A percentile compares a stretch with the other conserved stretches of the same genome.
These are phyloP conservation scores for Lecanicillium sp. DNA, from an alignment of 2,329 filamentous ascomycete species.

Conservation along the genomic window DNA sequence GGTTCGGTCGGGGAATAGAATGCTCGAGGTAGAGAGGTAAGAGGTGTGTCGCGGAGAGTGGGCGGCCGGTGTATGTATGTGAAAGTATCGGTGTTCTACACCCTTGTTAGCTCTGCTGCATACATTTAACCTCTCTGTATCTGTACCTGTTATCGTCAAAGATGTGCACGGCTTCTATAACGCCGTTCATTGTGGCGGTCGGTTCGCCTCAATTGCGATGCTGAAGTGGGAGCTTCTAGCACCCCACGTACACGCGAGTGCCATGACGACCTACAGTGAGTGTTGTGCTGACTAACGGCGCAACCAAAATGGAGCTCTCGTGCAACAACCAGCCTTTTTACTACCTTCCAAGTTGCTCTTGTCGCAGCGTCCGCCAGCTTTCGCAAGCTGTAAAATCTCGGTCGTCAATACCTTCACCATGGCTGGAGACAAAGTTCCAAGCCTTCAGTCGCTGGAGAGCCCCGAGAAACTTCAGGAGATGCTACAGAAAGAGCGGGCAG, in stretches of 20 bases:
- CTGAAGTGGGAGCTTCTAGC: not conserved
- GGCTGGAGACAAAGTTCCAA: constrained; percentile 34
- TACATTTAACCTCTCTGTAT: constrained; percentile 5
- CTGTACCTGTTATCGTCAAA: constrained; percentile 89
- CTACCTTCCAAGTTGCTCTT: not conserved
- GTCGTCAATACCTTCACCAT: not conserved
- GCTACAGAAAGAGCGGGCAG: constrained; percentile 45
- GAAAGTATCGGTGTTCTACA: constrained; percentile 73
- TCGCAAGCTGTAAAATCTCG: not conserved
- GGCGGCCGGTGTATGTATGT: constrained; percentile 78
- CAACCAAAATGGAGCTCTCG: too few species aligned
- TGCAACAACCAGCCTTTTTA: too few species aligned
- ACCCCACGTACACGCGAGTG: constrained; percentile 2
- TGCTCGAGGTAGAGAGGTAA: constrained; percentile 83
- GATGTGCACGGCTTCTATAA: constrained; percentile 92
- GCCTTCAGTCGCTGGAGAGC: constrained; percentile 45
- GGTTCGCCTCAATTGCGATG: constrained; percentile 5
- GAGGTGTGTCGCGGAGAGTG: constrained; percentile 65
- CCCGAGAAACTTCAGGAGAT: constrained; percentile 54
- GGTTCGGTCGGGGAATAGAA: constrained; percentile 68
- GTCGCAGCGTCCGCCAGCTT: not conserved
- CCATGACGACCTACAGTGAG: not conserved
- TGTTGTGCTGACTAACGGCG: too few species aligned
- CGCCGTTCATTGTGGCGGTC: constrained; percentile 61
- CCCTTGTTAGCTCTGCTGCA: not conserved